A percentile compares a stretch with the other conserved stretches of the same genome.
These are phyloP conservation scores for Heterococcus sp. DNA, from an alignment of 108 stramenopile species.

Conservation along the genomic window DNA sequence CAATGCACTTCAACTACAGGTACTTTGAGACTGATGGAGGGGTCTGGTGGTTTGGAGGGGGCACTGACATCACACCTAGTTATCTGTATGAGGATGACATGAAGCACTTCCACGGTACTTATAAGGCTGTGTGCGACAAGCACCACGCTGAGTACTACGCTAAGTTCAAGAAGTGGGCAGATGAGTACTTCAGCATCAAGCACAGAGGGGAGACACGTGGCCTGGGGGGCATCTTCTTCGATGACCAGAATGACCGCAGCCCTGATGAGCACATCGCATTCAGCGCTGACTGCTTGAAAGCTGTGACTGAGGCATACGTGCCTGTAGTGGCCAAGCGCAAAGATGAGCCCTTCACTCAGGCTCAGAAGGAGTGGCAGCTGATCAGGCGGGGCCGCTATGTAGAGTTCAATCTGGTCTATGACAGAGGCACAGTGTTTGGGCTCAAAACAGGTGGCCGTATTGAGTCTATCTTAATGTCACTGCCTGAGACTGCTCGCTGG, in stretches of 20 bases:
- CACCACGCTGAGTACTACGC: constrained; percentile 92
- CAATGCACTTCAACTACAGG: constrained; percentile 99
- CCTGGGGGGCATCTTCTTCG: constrained; percentile 96
- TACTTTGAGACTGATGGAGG: constrained; percentile 98
- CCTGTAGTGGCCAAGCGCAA: constrained; percentile 67
- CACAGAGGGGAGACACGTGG: constrained; percentile 94
- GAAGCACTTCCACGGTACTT: constrained; percentile 95
- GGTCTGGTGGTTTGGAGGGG: constrained; percentile 99
- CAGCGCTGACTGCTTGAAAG: constrained; percentile 73
- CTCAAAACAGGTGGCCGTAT: constrained; percentile 96
- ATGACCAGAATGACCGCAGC: constrained; percentile 89
- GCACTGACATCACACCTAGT: constrained; percentile 96
- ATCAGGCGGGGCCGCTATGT: constrained; percentile 79
- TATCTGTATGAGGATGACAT: constrained; percentile 93
- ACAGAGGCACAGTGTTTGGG: constrained; percentile 96
- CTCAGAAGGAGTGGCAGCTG: constrained; percentile 95
- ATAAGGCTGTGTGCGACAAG: constrained; percentile 95
- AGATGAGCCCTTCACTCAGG: constrained; percentile 49
- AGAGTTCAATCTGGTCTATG: constrained; percentile 99
- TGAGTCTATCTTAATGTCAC: constrained; percentile 96
- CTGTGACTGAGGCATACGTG: constrained; percentile 83
- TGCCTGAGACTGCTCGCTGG: constrained; percentile 96
- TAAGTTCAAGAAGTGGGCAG: constrained; percentile 97
- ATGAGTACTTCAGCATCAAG: constrained; percentile 87
- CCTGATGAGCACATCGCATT: constrained; percentile 83